Evolutionary conservation across 2,329 filamentous ascomycete species (phyloP).

Genomic region (Beauveria medogensis): DNA sequence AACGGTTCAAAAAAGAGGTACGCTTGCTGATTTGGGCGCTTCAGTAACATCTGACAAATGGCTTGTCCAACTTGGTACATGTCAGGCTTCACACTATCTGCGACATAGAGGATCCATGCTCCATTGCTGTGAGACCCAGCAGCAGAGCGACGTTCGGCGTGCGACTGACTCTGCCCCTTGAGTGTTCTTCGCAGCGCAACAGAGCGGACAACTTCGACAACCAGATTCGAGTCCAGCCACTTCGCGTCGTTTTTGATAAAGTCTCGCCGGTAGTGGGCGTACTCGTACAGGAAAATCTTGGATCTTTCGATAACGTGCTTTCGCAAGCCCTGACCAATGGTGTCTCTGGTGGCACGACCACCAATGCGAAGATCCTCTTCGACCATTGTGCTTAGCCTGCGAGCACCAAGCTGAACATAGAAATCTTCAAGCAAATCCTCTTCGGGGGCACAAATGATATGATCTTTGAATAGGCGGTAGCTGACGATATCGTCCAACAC

Average conservation of each 20-base stretch:
- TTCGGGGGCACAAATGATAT: conserved; percentile 78
- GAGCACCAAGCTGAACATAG: conserved; percentile 72
- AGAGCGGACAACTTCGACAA: conserved; percentile 67
- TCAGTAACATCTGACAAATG: conserved; percentile 71
- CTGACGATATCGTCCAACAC: conserved; percentile 83
- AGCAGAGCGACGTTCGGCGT: conserved; percentile 68
- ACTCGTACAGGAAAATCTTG: conserved; percentile 81
- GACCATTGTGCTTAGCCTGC: conserved; percentile 67
- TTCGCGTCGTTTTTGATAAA: conserved; percentile 78
- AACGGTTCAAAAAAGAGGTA: conserved; percentile 88
- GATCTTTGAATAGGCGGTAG: conserved; percentile 80
- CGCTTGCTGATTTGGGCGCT: conserved; percentile 78
- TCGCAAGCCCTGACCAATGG: conserved; percentile 58
- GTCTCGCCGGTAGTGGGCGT: conserved; percentile 60
- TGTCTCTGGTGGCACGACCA: conserved; percentile 55
- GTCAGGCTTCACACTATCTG: conserved; percentile 59
- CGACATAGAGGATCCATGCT: conserved; percentile 67
- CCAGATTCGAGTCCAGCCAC: conserved; percentile 83
- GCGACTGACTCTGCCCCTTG: conserved; percentile 58
- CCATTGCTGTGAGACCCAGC: conserved; percentile 48
- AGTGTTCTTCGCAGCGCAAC: conserved; percentile 74
- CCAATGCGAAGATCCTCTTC: conserved; percentile 72
- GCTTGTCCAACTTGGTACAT: conserved; percentile 90
- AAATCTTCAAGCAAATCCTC: conserved; percentile 82
- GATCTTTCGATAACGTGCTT: conserved; percentile 81